Evolutionary conservation across 331 rosid genomes (phyloP).

Genomic region (Cucumis variabilis): DNA sequence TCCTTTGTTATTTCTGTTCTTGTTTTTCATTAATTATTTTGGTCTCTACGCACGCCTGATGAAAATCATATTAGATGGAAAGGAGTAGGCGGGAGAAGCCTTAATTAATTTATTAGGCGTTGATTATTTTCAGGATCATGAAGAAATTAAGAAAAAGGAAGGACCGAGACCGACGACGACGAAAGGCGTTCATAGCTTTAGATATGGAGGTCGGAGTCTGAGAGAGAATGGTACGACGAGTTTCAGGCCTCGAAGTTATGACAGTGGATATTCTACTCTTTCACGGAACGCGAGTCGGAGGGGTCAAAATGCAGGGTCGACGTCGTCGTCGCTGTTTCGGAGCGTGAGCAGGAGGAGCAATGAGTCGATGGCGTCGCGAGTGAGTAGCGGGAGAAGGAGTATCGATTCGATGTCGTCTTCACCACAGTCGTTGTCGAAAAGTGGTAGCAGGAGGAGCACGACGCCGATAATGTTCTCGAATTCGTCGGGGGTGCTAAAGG

Average conservation of each 20-base stretch:
- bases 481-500: slow-evolving; percentile 78
- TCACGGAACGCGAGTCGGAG: slow-evolving; percentile 41
- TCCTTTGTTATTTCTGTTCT: background rate
- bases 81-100: background rate
- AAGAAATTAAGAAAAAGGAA: slow-evolving; percentile 5
- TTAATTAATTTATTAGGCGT: background rate
- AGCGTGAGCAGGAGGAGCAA: slow-evolving; percentile 34
- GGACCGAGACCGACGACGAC: background rate
- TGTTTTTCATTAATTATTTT: background rate
- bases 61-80: background rate
- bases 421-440: slow-evolving; percentile 25
- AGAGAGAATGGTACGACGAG: slow-evolving; percentile 29
- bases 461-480: slow-evolving; percentile 74
- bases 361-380: slow-evolving; percentile 24
- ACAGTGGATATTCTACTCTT: slow-evolving; percentile 31
- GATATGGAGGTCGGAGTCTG: slow-evolving; percentile 14
- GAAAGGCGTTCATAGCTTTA: slow-evolving; percentile 40
- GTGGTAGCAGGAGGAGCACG: slow-evolving; percentile 33
- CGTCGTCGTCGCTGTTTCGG: slow-evolving; percentile 26
- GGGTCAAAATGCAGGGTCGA: slow-evolving; percentile 7
- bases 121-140: background rate
- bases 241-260: slow-evolving; percentile 40
- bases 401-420: slow-evolving; percentile 31
- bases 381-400: slow-evolving; percentile 33
- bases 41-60: background rate